Evolutionary conservation across 331 rosid genomes (phyloP).

Genomic region (Stylosanthes scabra): DNA sequence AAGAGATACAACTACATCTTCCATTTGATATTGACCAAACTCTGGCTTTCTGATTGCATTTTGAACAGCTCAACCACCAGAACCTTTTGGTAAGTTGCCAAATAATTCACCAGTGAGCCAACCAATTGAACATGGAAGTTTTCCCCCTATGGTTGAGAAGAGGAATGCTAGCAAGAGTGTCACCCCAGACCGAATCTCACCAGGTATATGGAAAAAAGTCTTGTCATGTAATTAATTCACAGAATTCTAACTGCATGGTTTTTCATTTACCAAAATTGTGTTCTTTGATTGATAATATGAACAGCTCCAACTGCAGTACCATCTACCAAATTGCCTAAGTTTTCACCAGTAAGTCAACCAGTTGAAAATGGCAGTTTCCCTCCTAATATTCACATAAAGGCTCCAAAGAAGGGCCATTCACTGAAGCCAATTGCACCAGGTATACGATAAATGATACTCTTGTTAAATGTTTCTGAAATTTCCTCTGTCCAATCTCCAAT

Average conservation of each 20-base stretch:
- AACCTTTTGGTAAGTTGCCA: constrained; percentile 25
- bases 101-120: constrained; percentile 53
- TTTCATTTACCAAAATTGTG: constrained; percentile 29
- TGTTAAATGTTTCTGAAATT: constrained; percentile 25
- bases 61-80: constrained; percentile 23
- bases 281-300: constrained; percentile 32
- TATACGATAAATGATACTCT: constrained; percentile 32
- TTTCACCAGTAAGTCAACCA: constrained; percentile 57
- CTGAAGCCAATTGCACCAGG: constrained; percentile 66
- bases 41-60: too few relatives aligned
- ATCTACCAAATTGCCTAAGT: constrained; percentile 48
- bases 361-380: constrained; percentile 56
- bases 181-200: constrained; percentile 52
- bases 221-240: constrained; percentile 21
- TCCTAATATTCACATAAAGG: constrained; percentile 43
- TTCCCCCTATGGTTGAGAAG: constrained; percentile 50
- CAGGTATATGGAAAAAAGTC: constrained; percentile 53
- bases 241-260: constrained; percentile 12
- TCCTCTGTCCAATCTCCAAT: constrained; percentile 32
- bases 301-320: constrained; percentile 61
- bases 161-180: constrained; percentile 43
- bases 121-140: constrained; percentile 52
- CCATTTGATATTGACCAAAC: constrained; percentile 23
- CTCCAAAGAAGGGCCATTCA: constrained; percentile 40
- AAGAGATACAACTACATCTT: neutral